Base-by-base conservation (phyloP, 192 early-diverging fungal genomes). In the Obelidium mucronatum region DNA sequence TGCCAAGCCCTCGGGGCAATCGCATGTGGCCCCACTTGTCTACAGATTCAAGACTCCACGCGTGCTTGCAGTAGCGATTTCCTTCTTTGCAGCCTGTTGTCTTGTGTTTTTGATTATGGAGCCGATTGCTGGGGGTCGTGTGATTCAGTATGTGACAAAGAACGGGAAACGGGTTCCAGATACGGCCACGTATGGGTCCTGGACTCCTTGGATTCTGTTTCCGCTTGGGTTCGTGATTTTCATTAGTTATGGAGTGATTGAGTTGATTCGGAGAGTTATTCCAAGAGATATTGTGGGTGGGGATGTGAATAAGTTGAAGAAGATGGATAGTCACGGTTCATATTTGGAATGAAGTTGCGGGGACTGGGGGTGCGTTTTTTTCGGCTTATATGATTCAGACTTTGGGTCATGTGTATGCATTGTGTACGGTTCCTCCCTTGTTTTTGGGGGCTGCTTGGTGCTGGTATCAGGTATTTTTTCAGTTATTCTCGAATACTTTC, bases 261-360 rank as follows among this genome's bases (percentile, higher is more conserved):
- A 90, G 59, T 75, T 90, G 17, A 86, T 90, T 31, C 87, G 89
- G 17, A 86, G 89, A 68, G 81, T 89, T n/a, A n/a, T n/a, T n/a
- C n/a, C n/a, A n/a, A n/a, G n/a, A n/a, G n/a, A n/a, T n/a, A n/a
- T n/a, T n/a, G 88, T 90, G 44, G 89, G 89, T 40, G 89, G 87
- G 42, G 79, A 90, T 79, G 82, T 85, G 11, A 55, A 79, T 58
- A 90, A 90, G 82, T 81, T 90, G 67, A 87, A 85, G 80, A 70
- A 67, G 40, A 90, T 90, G 88, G 89, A 90, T 64, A n/a, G 79
- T 81, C 34, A 76, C 67, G 31, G 89, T 90, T 48, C 89, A 90
- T 59, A 75, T 89, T 61, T 85, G 82, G 59, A 89, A 87, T 67
- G 89, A 90, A 79, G 58, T 90, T 58, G 84, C n/a, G n/a, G n/a